Evolutionary conservation across 2,329 filamentous ascomycete species (phyloP).

Genomic region (Aspergillus hiratsukae): DNA sequence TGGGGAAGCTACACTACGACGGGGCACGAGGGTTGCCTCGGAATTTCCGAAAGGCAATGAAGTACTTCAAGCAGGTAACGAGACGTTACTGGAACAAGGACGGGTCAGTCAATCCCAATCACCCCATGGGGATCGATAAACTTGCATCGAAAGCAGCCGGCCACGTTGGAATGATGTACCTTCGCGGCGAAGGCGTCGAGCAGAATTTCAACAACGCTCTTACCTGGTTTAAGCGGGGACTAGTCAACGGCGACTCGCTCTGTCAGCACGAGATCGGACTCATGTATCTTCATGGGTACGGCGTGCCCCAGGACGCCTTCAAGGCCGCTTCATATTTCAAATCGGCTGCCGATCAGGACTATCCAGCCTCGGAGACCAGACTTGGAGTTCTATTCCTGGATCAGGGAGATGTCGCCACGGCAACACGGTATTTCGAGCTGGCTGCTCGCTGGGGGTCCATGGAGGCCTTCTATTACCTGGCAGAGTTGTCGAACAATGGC

Average conservation of each 20-base stretch:
- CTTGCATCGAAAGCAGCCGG: constrained; percentile 78
- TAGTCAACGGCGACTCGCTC: constrained; percentile 70
- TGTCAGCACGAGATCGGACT: constrained; percentile 81
- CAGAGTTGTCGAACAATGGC: constrained; percentile 77
- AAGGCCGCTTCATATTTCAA: constrained; percentile 73
- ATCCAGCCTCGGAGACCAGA: constrained; percentile 73
- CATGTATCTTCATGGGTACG: constrained; percentile 76
- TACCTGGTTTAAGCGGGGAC: constrained; percentile 78
- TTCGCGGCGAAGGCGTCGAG: constrained; percentile 78
- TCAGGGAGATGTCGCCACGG: constrained; percentile 75
- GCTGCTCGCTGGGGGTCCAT: constrained; percentile 78
- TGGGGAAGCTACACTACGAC: constrained; percentile 85
- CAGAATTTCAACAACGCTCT: constrained; percentile 73
- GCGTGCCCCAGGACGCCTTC: constrained; percentile 63
- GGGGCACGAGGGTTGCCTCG: constrained; percentile 70
- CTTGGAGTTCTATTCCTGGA: constrained; percentile 82
- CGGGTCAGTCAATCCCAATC: constrained; percentile 67
- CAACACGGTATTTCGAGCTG: constrained; percentile 81
- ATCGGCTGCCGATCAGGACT: constrained; percentile 75
- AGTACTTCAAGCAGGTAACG: constrained; percentile 76
- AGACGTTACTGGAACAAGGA: constrained; percentile 78
- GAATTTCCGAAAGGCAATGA: constrained; percentile 68
- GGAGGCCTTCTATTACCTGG: constrained; percentile 87
- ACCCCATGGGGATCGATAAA: constrained; percentile 68
- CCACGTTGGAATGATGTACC: constrained; percentile 81